These are phyloP conservation scores for Emericellopsis terricola DNA, from an alignment of 495 filamentous ascomycete species.

Conservation along the genomic window DNA sequence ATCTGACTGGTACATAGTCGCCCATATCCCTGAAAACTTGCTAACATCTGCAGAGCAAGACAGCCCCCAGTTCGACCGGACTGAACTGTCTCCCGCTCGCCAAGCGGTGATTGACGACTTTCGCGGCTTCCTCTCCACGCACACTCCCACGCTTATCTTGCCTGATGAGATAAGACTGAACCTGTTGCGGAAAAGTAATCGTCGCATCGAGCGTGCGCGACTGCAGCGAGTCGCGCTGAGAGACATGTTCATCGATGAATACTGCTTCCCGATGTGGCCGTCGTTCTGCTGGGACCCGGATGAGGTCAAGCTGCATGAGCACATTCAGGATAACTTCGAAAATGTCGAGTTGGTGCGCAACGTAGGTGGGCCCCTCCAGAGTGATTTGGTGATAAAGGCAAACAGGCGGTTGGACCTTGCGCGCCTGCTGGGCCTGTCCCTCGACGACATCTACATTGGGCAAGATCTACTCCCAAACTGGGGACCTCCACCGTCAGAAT, in stretches of 20 bases:
- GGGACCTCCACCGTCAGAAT: not conserved
- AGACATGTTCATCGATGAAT: not conserved
- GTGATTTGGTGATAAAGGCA: not conserved
- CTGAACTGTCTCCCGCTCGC: no score
- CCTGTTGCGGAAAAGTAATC: not conserved
- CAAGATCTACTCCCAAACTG: not conserved
- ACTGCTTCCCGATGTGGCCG: not conserved
- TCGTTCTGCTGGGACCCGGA: not conserved
- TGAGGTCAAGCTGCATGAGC: not conserved
- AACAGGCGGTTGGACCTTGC: not conserved
- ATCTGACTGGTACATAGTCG: no score
- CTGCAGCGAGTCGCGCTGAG: not conserved
- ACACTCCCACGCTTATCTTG: not conserved
- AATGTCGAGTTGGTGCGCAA: not conserved
- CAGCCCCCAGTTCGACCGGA: not conserved
- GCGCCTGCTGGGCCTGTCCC: not conserved
- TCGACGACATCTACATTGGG: not conserved
- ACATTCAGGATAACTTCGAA: not conserved
- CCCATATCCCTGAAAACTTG: no score
- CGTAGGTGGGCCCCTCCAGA: not conserved
- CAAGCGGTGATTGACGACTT: no score
- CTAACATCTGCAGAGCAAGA: not conserved
- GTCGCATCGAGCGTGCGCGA: not conserved
- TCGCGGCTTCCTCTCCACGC: not conserved
- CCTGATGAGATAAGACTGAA: not conserved